Conservation (phyloP, 1,284 basidiomycete genomes). For the Vanrija sp. region DNA sequence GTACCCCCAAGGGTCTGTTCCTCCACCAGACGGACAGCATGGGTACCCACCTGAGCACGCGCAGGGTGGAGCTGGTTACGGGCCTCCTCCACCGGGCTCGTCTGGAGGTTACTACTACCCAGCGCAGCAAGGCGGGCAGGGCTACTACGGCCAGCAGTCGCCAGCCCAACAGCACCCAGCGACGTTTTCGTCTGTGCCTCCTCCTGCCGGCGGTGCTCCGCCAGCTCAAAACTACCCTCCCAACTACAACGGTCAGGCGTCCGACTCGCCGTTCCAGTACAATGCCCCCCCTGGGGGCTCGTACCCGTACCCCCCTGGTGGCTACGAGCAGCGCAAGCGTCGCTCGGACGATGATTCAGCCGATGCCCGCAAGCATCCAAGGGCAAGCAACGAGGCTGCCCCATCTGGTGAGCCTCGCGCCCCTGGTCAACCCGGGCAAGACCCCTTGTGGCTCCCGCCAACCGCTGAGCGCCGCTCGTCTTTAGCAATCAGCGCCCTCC, state of each 20-base stretch:
- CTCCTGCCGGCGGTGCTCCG: constrained; percentile 2
- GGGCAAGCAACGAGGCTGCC: constrained; percentile 4
- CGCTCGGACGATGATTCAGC: constrained; percentile 28
- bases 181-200: constrained; percentile 6
- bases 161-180: constrained; percentile 12
- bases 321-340: constrained; percentile 35
- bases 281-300: constrained; percentile 25
- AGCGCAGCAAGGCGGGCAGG: constrained; percentile 19
- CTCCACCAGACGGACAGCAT: constrained; percentile 20
- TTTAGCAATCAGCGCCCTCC: constrained; percentile 40
- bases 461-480: constrained; percentile 39
- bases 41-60: constrained; percentile 16
- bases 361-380: constrained; percentile 21
- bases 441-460: constrained; percentile 41
- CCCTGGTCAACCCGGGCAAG: constrained; percentile 17
- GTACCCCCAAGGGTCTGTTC: constrained; percentile 23
- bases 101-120: constrained; percentile 30
- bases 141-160: constrained; percentile 21
- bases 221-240: constrained; percentile 14
- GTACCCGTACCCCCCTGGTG: constrained; percentile 17
- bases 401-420: constrained; percentile 8
- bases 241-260: constrained; percentile 16
- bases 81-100: constrained; percentile 29
- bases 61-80: constrained; percentile 16
- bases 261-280: constrained; percentile 47